Base-by-base conservation (phyloP, 768 basidiomycete species). In the Auricularia sp. region DNA sequence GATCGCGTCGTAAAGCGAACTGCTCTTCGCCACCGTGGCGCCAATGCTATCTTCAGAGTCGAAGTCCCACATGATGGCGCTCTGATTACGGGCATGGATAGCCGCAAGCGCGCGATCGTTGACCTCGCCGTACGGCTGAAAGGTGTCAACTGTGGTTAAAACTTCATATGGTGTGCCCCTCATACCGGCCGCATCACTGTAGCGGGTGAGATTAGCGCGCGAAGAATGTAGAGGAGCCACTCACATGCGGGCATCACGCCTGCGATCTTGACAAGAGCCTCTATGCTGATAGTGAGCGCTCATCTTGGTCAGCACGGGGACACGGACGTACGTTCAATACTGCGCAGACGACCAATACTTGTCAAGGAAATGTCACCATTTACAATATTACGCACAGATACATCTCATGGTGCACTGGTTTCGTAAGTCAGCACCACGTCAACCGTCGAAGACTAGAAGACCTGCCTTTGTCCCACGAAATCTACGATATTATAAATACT, bases 61-160 rank as follows among this genome's bases (percentile, higher is more conserved):
- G 44, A 69, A 70, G 62, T 70, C 69, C 68, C 68, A 69, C 33
- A 68, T 59, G 3, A 70, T 64, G 34, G 67, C 67, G 21, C 56
- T 64, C 58, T 67, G 66, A 51, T 68, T 68, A 47, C 68, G 64
- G 43, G 61, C 36, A 18, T 36, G 70, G 11, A 79, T 72, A 6
- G 75, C 76, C 3, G 72, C 62, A 0, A 68, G 69, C 14, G 80
- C 78, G 23, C 72, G 66, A 60, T 77, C 67, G 65, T 80, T 80
- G 71, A 75, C 77, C 59, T 72, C 71, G 1, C 81, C 81, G 65
- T 74, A 82, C 11, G 81, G 81, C 56, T 59, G 39, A 14, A 42
- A 7, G 8, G 39, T 7, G 39, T 42, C 39, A 42, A 1, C 29
- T 29, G 29, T 29, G 2, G 29, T 14, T 8, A 42, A 42, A 42